Evolutionary conservation across 2,329 filamentous ascomycete species (phyloP).

Genomic region (Colletotrichum aenigma): DNA sequence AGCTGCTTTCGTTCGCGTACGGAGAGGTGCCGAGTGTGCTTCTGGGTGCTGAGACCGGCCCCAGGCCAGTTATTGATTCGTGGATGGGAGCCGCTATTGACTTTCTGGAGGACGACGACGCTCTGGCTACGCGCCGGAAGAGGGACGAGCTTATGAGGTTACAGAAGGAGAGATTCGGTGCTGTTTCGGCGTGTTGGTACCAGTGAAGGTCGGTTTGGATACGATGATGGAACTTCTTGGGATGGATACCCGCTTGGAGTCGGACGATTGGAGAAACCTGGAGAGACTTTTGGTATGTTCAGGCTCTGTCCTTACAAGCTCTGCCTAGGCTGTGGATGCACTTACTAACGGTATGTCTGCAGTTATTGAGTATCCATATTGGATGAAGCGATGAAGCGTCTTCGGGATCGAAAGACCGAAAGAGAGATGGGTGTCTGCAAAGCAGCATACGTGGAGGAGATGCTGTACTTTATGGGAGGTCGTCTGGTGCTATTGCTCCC

Average conservation of each 20-base stretch:
- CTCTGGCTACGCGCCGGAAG: not conserved
- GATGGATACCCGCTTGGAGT: not conserved
- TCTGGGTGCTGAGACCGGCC: not conserved
- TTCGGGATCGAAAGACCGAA: not conserved
- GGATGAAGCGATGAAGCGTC: not conserved
- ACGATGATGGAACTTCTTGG: not conserved
- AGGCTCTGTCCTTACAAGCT: not conserved
- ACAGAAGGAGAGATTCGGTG: not conserved
- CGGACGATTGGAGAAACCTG: not conserved
- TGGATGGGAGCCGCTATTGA: not conserved
- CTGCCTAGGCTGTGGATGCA: not conserved
- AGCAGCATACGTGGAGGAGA: not conserved
- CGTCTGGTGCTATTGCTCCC: not conserved
- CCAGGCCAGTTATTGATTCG: not conserved
- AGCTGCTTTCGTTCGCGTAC: conserved; percentile 33
- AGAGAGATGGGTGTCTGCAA: not conserved
- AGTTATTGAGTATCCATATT: not conserved
- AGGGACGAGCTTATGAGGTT: not conserved
- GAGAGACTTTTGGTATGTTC: not conserved
- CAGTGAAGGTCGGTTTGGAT: not conserved
- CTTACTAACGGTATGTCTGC: not conserved
- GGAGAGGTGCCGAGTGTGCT: not conserved
- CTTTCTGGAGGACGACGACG: not conserved
- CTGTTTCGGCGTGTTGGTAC: not conserved
- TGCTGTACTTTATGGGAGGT: not conserved